A percentile compares a stretch with the other conserved stretches of the same genome.
Conservation (phyloP, 2,329 filamentous ascomycete genomes). For the Neofusicoccum umdonicola region DNA sequence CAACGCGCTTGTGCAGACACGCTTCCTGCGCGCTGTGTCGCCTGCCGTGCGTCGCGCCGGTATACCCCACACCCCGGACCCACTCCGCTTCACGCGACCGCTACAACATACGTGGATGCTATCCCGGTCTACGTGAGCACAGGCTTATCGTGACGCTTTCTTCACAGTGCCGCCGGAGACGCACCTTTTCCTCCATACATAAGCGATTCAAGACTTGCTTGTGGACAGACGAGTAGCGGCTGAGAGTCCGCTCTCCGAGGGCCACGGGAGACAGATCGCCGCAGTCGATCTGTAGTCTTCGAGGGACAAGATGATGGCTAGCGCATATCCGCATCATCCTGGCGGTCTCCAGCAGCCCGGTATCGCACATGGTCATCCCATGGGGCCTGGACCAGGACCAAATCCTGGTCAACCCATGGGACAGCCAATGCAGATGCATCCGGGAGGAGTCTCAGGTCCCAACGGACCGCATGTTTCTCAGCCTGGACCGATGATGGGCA, state of each 20-base stretch:
- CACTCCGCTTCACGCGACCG: slow-evolving; percentile 15
- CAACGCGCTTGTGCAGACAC: neutral
- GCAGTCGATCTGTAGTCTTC: slow-evolving; percentile 7
- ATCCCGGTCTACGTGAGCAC: neutral
- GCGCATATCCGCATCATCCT: slow-evolving; percentile 67
- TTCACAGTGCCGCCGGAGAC: neutral
- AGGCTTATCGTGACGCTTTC: neutral
- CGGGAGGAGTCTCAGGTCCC: slow-evolving; percentile 69
- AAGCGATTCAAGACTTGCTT: neutral
- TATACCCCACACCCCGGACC: slow-evolving; percentile 15
- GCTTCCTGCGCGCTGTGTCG: neutral
- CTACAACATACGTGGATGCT: slow-evolving; percentile 9
- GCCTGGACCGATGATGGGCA: slow-evolving; percentile 70
- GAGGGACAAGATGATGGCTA: slow-evolving; percentile 61
- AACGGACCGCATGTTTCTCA: slow-evolving; percentile 70
- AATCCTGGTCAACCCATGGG: slow-evolving; percentile 69
- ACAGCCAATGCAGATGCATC: slow-evolving; percentile 70
- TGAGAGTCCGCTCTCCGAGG: slow-evolving; percentile 8
- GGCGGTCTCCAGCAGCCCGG: slow-evolving; percentile 71
- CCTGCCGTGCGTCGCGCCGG: slow-evolving; percentile 9
- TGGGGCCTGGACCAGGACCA: slow-evolving; percentile 64
- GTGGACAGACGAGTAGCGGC: neutral
- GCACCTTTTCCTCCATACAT: neutral
- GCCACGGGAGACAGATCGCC: slow-evolving; percentile 8
- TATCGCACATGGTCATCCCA: slow-evolving; percentile 62